Base-by-base conservation (phyloP, 2,329 filamentous ascomycete species). In the Pestalotiopsis sp. region DNA sequence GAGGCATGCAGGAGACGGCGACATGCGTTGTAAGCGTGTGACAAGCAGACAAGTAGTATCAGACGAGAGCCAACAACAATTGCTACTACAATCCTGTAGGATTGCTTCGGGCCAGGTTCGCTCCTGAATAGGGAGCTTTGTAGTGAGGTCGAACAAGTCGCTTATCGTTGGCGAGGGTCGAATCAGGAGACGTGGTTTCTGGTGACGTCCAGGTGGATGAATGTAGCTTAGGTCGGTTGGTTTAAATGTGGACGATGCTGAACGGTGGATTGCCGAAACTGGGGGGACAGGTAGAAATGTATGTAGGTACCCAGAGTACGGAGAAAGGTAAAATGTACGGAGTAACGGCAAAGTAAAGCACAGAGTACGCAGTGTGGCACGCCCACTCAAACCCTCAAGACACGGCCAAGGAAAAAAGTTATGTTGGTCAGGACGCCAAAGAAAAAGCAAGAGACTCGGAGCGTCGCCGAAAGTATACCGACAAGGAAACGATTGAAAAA, bases 171-270 rank as follows among this genome's bases (percentile, higher is more conserved):
- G 31, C 36, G 14, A 25, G 39, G 31, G n/a, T 39, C 52, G 31
- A 67, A 67, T 67, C 65, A 67, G 65, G 65, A 67, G 65, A 67
- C 65, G 65, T 67, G 65, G 65, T 58, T 39, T 52, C 52, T 67
- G 65, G 65, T 67, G 56, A 60, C 56, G 65, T 38, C n/a, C 27
- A 12, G 57, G 23, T 27, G 57, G 57, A 59, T 59, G 23, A 17
- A 59, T 36, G 45, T 52, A 52, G 45, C 20, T 52, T 52, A 52
- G 45, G 45, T 52, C 20, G 45, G 45, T 52, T 52, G 31, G 31
- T 36, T 36, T 36, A 7, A 52, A n/a, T n/a, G 45, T 52, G 27
- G 25, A 59, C 57, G 52, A 60, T 36, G 20, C 20, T 27, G n/a
- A n/a, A n/a, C 52, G 57, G 57, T 59, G 57, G 13, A 27, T 27